These are phyloP conservation scores for Chytriomyces hyalinus DNA, from an alignment of 192 early-diverging fungal species.

Conservation along the genomic window DNA sequence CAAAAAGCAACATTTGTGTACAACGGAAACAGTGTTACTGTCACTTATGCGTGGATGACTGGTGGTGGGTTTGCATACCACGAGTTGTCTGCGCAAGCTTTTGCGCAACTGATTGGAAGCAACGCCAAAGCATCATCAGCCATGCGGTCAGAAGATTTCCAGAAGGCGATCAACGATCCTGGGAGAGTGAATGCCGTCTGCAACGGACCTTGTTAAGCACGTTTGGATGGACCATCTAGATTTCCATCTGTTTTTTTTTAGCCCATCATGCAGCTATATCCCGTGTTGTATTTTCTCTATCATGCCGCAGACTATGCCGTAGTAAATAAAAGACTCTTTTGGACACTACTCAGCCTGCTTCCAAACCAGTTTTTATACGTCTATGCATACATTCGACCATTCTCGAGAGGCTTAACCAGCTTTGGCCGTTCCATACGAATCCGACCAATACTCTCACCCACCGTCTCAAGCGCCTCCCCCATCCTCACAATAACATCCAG, in stretches of 20 bases:
- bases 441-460: constrained; percentile 21
- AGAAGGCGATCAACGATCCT: constrained; percentile 25
- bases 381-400: constrained; percentile 21
- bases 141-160: constrained; percentile 1
- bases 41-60: constrained; percentile 26
- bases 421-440: not conserved
- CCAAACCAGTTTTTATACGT: too few species aligned
- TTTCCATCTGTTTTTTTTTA: too few species aligned
- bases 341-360: too few species aligned
- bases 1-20: constrained; percentile 23
- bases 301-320: too few species aligned
- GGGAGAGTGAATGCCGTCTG: constrained; percentile 11
- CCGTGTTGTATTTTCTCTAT: too few species aligned
- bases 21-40: constrained; percentile 28
- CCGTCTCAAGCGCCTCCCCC: constrained; percentile 28
- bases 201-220: not conserved
- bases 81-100: constrained; percentile 17
- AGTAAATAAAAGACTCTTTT: too few species aligned
- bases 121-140: not conserved
- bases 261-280: too few species aligned
- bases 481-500: constrained; percentile 26
- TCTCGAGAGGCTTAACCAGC: constrained; percentile 11
- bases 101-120: constrained; percentile 27
- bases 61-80: constrained; percentile 24
- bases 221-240: not conserved